These are phyloP conservation scores for Colletotrichum tofieldiae DNA, from an alignment of 2,329 filamentous ascomycete species.

Conservation along the genomic window DNA sequence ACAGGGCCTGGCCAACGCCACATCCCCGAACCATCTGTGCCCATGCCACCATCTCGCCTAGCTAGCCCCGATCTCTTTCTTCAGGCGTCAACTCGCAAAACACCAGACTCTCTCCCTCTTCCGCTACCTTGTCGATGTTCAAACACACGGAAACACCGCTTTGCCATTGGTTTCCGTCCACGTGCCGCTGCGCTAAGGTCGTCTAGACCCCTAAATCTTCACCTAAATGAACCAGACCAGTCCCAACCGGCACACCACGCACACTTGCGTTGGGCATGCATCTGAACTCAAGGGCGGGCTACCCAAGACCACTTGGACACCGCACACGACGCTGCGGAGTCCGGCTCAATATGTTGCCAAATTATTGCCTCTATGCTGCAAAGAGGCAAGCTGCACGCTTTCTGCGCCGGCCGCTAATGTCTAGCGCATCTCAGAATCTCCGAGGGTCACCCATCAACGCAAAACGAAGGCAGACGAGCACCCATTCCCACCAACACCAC, in stretches of 20 bases:
- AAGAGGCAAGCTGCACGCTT: conserved; percentile 35
- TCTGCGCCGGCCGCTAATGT: conserved; percentile 30
- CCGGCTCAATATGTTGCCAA: conserved; percentile 14
- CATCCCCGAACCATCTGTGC: not conserved
- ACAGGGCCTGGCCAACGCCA: conserved; percentile 13
- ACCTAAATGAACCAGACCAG: not conserved
- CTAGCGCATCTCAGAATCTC: conserved; percentile 37
- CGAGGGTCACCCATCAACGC: conserved; percentile 34
- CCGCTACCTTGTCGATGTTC: not conserved
- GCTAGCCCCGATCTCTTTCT: conserved; percentile 31
- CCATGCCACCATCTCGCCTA: conserved; percentile 10
- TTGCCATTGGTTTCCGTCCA: conserved; percentile 17
- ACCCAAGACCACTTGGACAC: not conserved
- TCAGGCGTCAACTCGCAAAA: conserved; percentile 4
- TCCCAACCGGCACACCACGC: not conserved
- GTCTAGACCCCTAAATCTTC: conserved; percentile 30
- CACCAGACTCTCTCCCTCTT: not conserved
- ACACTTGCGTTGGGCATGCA: conserved; percentile 21
- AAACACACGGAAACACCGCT: conserved; percentile 2
- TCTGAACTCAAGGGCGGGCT: conserved; percentile 12
- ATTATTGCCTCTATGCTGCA: conserved; percentile 19
- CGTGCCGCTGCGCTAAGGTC: conserved; percentile 19
- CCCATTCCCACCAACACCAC: not conserved
- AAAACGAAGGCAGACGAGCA: conserved; percentile 32
- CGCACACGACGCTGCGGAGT: not conserved